Evolutionary conservation across 306 rosid genomes (phyloP).

Genomic region (Ziziphus jujuba): DNA sequence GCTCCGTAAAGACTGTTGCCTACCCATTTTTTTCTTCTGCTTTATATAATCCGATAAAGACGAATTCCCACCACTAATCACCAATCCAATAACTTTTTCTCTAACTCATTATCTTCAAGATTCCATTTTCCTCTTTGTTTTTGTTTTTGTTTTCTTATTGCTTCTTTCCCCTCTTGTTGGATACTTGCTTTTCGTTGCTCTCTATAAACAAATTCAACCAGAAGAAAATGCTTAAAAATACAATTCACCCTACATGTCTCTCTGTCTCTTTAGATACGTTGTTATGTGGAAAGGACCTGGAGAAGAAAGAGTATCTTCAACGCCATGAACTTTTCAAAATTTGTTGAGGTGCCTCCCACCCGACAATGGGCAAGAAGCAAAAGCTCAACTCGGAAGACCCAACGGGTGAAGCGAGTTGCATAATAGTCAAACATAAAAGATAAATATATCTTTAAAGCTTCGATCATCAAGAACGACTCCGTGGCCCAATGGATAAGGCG

Average conservation of each 20-base stretch:
- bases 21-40: slow-evolving; percentile 50
- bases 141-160: not conserved
- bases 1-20: slow-evolving; percentile 67
- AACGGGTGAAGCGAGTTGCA: too few relatives aligned
- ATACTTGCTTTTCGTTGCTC: not conserved
- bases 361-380: not conserved
- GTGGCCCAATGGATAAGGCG: slow-evolving; percentile 94
- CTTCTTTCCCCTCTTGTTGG: not conserved
- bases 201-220: not conserved
- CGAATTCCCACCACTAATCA: slow-evolving; percentile 12
- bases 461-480: slow-evolving; percentile 14
- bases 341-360: slow-evolving; percentile 20
- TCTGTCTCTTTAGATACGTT: not conserved
- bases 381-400: not conserved
- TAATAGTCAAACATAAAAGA: too few relatives aligned
- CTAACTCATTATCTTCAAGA: slow-evolving; percentile 6
- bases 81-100: not conserved
- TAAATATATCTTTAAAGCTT: too few relatives aligned
- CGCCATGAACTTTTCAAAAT: slow-evolving; percentile 23
- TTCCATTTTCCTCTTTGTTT: not conserved
- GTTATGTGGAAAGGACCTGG: not conserved
- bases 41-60: slow-evolving; percentile 9
- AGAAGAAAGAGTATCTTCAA: not conserved
- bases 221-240: not conserved
- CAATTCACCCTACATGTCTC: not conserved